Evolutionary conservation across 306 rosid species (phyloP).

Genomic region (Cicer yamashitae): DNA sequence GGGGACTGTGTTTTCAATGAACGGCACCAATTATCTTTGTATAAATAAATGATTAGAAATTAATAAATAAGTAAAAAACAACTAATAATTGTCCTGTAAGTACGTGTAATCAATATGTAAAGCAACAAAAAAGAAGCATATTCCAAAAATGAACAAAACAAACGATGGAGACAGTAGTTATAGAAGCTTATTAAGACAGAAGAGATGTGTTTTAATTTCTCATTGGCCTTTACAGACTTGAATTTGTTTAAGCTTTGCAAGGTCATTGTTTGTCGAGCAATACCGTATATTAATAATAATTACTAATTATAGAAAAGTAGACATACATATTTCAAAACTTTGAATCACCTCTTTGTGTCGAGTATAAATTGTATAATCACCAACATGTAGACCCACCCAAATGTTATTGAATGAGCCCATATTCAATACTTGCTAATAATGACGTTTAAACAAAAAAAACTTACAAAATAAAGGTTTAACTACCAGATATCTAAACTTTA

Average conservation of each 20-base stretch:
- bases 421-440: slow-evolving; percentile 53
- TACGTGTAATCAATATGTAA: slow-evolving; percentile 48
- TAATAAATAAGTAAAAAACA: slow-evolving; percentile 23
- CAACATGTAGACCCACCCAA: slow-evolving; percentile 72
- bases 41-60: slow-evolving; percentile 43
- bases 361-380: slow-evolving; percentile 44
- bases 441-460: slow-evolving; percentile 54
- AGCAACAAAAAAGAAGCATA: slow-evolving; percentile 29
- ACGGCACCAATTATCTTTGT: slow-evolving; percentile 31
- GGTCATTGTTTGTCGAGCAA: slow-evolving; percentile 68
- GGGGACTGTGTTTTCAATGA: slow-evolving; percentile 44
- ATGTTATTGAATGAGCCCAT: slow-evolving; percentile 53
- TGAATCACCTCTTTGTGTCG: slow-evolving; percentile 55
- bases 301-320: not conserved
- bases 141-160: slow-evolving; percentile 60
- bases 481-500: no score
- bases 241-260: slow-evolving; percentile 52
- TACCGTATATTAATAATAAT: slow-evolving; percentile 42
- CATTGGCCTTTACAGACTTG: slow-evolving; percentile 40
- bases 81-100: slow-evolving; percentile 37
- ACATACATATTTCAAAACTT: slow-evolving; percentile 31
- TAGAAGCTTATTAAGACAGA: slow-evolving; percentile 40
- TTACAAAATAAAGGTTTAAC: not conserved
- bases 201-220: slow-evolving; percentile 21
- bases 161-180: slow-evolving; percentile 45